Evolutionary conservation across 179 eudicot species (phyloP), one percentile per base, ranked within the genome.

Genomic region (Patellifolia procumbens): DNA sequence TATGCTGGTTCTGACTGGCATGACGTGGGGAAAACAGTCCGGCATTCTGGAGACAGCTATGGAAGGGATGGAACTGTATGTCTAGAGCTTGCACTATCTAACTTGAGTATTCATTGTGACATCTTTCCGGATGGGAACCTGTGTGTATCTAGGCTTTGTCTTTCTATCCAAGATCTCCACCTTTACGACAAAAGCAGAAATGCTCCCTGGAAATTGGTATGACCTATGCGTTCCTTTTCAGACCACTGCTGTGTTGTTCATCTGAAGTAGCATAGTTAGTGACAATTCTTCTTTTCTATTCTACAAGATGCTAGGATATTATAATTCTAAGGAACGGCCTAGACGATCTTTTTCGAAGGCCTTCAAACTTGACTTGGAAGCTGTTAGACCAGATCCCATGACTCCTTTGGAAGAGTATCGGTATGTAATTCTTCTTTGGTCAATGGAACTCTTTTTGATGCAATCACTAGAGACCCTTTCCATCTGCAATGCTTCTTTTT

Each of bases 141-240:
- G 68, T 77, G 82, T 80, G 86, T 85, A 55, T 95, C 99, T 29
- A 85, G 82, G 78, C 86, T 89, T 60, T 62, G 82, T 78, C 82
- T 91, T 31, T 84, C 91, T 20, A 75, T 93, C 73, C 79, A 82
- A 78, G 97, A 95, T 83, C 85, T 91, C 81, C 82, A 82, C 82
- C 85, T 95, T 72, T 85, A 79, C 76, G 99, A 95, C 78, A 86
- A 80, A 80, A 93, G 99, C 83, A 78, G 48, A 68, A 78, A 80
- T 83, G 93, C 99, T 51, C 98, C 97, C 37, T 95, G 99, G 99
- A 88, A 88, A 81, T 84, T 88, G 97, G 99, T 95, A 85, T 63
- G 65, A 60, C 70, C 51, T 42, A 26, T 55, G 22, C n/a, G 8
- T 34, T 22, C 55, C 51, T 78, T 80, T 75, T 55, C 29, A 61